Percentiles rank a stretch among this genome's conserved stretches.
These are phyloP conservation scores for Cystofilobasidium ferigula DNA, from an alignment of 768 basidiomycete species.

Conservation along the genomic window DNA sequence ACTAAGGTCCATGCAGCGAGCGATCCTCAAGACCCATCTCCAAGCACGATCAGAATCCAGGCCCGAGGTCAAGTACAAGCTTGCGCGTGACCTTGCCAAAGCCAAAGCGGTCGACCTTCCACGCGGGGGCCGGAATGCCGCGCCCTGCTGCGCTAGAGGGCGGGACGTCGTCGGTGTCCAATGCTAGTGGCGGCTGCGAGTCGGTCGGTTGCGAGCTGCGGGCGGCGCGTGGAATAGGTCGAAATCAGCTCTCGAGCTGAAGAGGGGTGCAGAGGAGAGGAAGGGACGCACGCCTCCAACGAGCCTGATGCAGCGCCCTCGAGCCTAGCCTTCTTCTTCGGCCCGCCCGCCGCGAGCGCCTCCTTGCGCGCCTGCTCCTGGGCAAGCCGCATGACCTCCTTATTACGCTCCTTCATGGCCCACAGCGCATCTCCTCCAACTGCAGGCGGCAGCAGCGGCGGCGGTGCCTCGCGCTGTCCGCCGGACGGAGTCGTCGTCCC, in stretches of 20 bases:
- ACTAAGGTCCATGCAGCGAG: no score
- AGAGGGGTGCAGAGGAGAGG: not conserved
- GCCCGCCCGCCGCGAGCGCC: not conserved
- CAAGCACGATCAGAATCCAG: not conserved
- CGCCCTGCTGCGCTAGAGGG: not conserved
- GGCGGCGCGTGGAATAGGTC: not conserved
- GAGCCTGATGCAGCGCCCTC: not conserved
- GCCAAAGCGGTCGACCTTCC: not conserved
- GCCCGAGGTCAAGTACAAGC: not conserved
- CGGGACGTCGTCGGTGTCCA: not conserved
- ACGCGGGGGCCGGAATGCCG: not conserved
- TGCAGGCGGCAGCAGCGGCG: not conserved
- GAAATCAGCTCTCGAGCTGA: not conserved
- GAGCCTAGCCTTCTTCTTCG: not conserved
- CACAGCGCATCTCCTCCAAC: not conserved
- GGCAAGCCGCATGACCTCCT: not conserved
- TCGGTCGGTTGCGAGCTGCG: not conserved
- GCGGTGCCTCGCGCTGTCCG: not conserved
- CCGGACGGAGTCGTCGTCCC: not conserved
- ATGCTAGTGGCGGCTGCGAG: not conserved
- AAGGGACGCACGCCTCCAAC: not conserved
- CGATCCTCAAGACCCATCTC: no score
- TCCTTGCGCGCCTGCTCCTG: not conserved
- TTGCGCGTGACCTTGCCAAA: constrained; percentile 1
- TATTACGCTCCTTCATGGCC: constrained; percentile 1